Percentiles rank a stretch among this genome's conserved stretches.
Evolutionary conservation across 495 filamentous ascomycete genomes (phyloP).

Genomic region (Saxophila tyrrhenica): DNA sequence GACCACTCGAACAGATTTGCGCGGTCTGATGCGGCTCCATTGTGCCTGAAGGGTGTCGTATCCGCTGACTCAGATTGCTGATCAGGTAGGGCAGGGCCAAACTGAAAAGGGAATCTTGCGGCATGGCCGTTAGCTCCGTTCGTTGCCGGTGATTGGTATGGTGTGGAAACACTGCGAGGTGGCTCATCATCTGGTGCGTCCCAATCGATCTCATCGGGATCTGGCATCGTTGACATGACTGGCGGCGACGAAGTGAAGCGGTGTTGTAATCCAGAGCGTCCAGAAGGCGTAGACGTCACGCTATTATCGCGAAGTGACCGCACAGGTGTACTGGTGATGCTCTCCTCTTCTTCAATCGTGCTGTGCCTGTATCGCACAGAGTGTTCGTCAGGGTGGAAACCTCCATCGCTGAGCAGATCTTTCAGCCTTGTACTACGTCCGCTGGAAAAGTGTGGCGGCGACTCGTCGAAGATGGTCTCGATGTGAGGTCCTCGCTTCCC

Average conservation of each 20-base stretch:
- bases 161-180: background rate
- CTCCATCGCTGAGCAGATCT: slow-evolving; percentile 36
- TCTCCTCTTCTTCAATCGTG: slow-evolving; percentile 58
- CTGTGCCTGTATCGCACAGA: slow-evolving; percentile 31
- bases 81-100: background rate
- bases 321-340: slow-evolving; percentile 44
- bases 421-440: slow-evolving; percentile 34
- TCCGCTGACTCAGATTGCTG: background rate
- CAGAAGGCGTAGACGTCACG: slow-evolving; percentile 14
- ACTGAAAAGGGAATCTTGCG: slow-evolving; percentile 6
- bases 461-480: slow-evolving; percentile 80
- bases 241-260: slow-evolving; percentile 11
- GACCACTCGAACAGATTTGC: slow-evolving; percentile 79
- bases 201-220: slow-evolving; percentile 25
- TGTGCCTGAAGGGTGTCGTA: slow-evolving; percentile 6
- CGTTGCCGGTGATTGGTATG: background rate
- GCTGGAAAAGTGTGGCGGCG: slow-evolving; percentile 40
- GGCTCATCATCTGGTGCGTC: slow-evolving; percentile 7
- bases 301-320: slow-evolving; percentile 15
- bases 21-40: slow-evolving; percentile 21
- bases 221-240: slow-evolving; percentile 15
- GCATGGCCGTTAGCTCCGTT: background rate
- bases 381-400: slow-evolving; percentile 32
- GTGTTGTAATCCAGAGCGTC: slow-evolving; percentile 3
- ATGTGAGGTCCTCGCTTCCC: slow-evolving; percentile 48